Evolutionary conservation across 345 rosid genomes (phyloP).

Genomic region (Pistacia atlantica): DNA sequence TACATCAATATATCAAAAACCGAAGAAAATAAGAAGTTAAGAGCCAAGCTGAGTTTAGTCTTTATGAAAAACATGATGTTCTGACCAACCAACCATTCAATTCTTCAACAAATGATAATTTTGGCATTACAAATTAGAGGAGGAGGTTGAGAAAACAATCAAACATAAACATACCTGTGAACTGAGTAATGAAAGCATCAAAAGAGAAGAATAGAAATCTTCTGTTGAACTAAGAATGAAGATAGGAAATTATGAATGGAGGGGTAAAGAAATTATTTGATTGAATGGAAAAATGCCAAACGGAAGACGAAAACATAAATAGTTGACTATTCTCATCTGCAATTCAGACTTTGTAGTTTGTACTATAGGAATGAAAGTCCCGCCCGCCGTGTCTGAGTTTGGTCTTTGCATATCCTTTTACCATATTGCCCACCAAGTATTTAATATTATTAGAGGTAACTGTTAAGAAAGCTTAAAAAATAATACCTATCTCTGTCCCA

Average conservation of each 20-base stretch:
- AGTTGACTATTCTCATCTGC: constrained; percentile 23
- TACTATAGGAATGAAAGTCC: constrained; percentile 12
- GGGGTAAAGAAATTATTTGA: background rate
- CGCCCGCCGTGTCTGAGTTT: constrained; percentile 36
- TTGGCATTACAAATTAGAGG: background rate
- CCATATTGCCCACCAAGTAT: background rate
- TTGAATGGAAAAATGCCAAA: background rate
- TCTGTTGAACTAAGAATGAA: background rate
- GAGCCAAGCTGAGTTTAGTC: background rate
- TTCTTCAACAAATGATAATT: too few relatives aligned
- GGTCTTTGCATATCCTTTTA: background rate
- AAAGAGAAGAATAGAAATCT: background rate
- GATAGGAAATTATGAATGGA: background rate
- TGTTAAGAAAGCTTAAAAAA: background rate
- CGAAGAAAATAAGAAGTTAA: background rate
- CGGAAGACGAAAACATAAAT: constrained; percentile 9
- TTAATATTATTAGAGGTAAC: background rate
- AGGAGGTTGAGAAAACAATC: background rate
- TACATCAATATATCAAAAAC: background rate
- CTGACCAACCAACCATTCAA: background rate
- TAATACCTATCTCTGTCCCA: too few relatives aligned
- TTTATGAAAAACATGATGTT: background rate
- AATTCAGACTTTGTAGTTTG: background rate
- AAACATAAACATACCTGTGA: background rate
- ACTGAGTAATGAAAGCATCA: background rate